Evolutionary conservation across 1,284 basidiomycete species (phyloP).

Genomic region (Trichosporon coremiiforme): DNA sequence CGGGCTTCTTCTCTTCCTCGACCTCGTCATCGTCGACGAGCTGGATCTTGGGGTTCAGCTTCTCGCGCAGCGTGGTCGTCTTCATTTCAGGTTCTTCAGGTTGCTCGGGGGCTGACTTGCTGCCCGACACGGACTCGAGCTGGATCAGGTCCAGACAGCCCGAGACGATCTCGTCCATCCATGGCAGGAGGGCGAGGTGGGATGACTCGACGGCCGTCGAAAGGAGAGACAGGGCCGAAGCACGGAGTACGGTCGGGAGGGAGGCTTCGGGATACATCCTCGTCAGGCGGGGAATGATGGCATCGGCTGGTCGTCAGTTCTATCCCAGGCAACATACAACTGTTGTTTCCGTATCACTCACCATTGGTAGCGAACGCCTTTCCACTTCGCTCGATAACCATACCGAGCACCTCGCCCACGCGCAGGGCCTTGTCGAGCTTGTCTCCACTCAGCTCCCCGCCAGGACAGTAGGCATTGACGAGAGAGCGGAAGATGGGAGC

Average conservation of each 20-base stretch:
- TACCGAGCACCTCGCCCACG: slow-evolving; percentile 82
- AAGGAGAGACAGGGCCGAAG: slow-evolving; percentile 80
- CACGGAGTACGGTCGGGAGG: slow-evolving; percentile 72
- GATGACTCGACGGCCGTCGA: slow-evolving; percentile 70
- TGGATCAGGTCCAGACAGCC: slow-evolving; percentile 78
- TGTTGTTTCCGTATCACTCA: slow-evolving; percentile 53
- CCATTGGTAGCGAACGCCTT: slow-evolving; percentile 70
- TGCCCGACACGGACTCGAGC: slow-evolving; percentile 63
- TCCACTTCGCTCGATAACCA: slow-evolving; percentile 75
- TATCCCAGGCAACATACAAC: too few species aligned
- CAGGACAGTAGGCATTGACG: slow-evolving; percentile 64
- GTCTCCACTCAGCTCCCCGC: slow-evolving; percentile 61
- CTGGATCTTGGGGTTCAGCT: slow-evolving; percentile 27
- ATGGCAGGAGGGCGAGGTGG: slow-evolving; percentile 66
- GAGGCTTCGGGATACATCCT: slow-evolving; percentile 63
- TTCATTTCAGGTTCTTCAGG: neutral
- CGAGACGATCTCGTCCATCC: slow-evolving; percentile 64
- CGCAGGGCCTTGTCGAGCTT: slow-evolving; percentile 78
- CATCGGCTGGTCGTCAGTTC: slow-evolving; percentile 60
- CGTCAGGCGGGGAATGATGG: slow-evolving; percentile 71
- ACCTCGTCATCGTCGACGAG: slow-evolving; percentile 32
- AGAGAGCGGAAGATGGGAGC: slow-evolving; percentile 70
- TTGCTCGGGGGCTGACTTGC: neutral
- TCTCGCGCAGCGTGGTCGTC: slow-evolving; percentile 14
- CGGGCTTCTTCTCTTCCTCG: slow-evolving; percentile 20